These are phyloP conservation scores for Hondaea fermentalgiana DNA, from an alignment of 108 stramenopile genomes.

Conservation along the genomic window DNA sequence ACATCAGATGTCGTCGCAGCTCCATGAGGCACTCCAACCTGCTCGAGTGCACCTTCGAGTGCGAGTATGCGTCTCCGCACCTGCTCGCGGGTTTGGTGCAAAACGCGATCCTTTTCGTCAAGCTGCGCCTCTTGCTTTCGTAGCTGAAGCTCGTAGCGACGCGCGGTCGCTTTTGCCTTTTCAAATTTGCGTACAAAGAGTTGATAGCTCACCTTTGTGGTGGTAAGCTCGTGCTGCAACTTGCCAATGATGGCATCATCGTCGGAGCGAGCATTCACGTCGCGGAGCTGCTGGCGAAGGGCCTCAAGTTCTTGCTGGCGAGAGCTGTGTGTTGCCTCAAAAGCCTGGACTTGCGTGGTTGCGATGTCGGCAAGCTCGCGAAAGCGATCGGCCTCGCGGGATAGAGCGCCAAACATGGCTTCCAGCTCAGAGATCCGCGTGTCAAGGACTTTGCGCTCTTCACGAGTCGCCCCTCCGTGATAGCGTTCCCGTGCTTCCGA, in stretches of 20 bases:
- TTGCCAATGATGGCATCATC: constrained; percentile 52
- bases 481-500: background rate
- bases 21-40: background rate
- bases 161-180: background rate
- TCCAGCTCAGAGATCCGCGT: constrained; percentile 23
- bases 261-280: constrained; percentile 43
- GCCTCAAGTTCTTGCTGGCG: constrained; percentile 18
- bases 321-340: background rate
- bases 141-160: constrained; percentile 32
- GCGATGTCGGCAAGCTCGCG: constrained; percentile 51
- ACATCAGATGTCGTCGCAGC: background rate
- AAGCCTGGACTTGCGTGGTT: constrained; percentile 33
- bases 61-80: background rate
- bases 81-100: constrained; percentile 25
- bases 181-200: constrained; percentile 45
- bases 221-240: constrained; percentile 49
- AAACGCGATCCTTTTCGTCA: constrained; percentile 40
- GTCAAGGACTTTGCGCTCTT: constrained; percentile 4
- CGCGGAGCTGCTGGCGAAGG: constrained; percentile 33
- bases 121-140: constrained; percentile 38
- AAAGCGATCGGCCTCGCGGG: constrained; percentile 26
- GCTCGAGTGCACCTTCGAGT: constrained; percentile 8
- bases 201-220: constrained; percentile 36
- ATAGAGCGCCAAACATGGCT: constrained; percentile 14
- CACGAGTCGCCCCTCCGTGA: background rate